Evolutionary conservation across 164 flowering plant species (phyloP).

Genomic region (Magnolia sinica): DNA sequence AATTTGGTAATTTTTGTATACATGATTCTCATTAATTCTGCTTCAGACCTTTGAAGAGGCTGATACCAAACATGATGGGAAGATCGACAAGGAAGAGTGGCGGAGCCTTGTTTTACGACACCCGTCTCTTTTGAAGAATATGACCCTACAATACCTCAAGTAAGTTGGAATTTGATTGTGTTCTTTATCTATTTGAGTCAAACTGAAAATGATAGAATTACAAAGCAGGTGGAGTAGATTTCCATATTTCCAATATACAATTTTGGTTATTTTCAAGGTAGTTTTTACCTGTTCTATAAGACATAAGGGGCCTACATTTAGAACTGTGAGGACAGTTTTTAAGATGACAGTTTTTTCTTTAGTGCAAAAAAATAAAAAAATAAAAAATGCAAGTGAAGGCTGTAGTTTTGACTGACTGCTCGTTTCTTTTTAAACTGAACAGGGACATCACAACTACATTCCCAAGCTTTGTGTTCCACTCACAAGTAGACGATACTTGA

Average conservation of each 20-base stretch:
- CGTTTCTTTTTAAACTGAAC: conserved; percentile 13
- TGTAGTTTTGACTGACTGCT: not conserved
- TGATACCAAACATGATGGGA: conserved; percentile 93
- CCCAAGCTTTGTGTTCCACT: conserved; percentile 64
- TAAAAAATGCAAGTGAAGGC: not conserved
- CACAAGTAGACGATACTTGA: conserved; percentile 63
- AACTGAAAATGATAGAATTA: no score
- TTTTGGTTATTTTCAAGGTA: no score
- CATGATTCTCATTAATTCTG: not conserved
- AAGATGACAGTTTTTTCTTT: no score
- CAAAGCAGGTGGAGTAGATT: no score
- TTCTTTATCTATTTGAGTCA: not conserved
- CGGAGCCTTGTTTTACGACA: conserved; percentile 81
- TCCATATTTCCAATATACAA: no score
- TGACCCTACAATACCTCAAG: conserved; percentile 97
- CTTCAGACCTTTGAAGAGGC: conserved; percentile 95
- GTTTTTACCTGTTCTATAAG: no score
- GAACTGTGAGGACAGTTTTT: no score
- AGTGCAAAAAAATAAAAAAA: no score
- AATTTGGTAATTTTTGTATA: no score
- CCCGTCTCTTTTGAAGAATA: conserved; percentile 87
- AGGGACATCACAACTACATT: conserved; percentile 71
- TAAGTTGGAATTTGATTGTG: conserved; percentile 20
- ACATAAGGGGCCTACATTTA: no score
- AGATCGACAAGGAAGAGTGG: conserved; percentile 98